A percentile compares a stretch with the other conserved stretches of the same genome.
Evolutionary conservation across 2,329 filamentous ascomycete genomes (phyloP).

Genomic region (Pyricularia sp.): DNA sequence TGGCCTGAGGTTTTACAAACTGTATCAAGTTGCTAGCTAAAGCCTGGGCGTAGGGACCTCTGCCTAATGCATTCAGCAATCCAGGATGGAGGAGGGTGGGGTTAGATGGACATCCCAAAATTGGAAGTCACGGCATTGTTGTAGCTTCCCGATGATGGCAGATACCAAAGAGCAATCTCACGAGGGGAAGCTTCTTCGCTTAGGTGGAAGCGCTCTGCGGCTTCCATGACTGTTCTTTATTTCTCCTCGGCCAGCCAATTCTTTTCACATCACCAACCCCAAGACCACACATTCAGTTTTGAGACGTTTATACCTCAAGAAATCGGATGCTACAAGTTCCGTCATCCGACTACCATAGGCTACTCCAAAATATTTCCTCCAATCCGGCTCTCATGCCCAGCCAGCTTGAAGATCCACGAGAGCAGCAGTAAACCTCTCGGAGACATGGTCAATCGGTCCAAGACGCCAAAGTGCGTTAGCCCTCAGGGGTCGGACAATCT

Average conservation of each 20-base stretch:
- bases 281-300: background rate
- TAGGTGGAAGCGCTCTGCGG: too few relatives aligned
- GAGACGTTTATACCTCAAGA: background rate
- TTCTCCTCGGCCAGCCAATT: background rate
- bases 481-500: background rate
- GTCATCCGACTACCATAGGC: background rate
- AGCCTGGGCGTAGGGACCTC: background rate
- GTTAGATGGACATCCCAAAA: background rate
- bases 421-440: background rate
- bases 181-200: background rate
- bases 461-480: background rate
- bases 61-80: background rate
- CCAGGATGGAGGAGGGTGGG: too few relatives aligned
- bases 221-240: background rate
- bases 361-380: too few relatives aligned
- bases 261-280: too few relatives aligned
- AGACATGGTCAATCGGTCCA: background rate
- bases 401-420: background rate
- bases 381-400: background rate
- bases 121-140: background rate
- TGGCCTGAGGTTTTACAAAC: background rate
- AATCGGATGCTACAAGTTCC: background rate
- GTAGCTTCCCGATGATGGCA: background rate
- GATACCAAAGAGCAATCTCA: background rate
- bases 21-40: background rate